Conservation (phyloP, 108 stramenopile genomes). For the Pseudonitzschia delicatissima region DNA sequence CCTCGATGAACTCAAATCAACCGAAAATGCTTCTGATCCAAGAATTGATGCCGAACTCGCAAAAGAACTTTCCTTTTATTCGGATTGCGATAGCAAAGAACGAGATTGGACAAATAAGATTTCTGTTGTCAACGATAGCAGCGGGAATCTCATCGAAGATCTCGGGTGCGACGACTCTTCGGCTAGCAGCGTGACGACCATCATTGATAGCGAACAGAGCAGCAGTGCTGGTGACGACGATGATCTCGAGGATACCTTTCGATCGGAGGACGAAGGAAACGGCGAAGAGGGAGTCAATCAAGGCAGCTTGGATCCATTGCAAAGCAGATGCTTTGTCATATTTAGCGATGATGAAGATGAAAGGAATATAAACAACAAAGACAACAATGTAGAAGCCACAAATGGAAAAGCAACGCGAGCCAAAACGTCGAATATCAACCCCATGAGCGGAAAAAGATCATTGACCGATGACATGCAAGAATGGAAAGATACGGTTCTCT, state of each 20-base stretch:
- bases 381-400: not conserved
- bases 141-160: conserved; percentile 1
- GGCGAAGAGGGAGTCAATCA: not conserved
- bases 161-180: not conserved
- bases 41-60: not conserved
- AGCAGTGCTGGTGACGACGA: conserved; percentile 12
- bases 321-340: not conserved
- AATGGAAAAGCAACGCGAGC: not conserved
- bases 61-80: not conserved
- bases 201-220: not conserved
- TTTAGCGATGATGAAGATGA: not conserved
- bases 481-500: not conserved
- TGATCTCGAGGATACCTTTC: conserved; percentile 11
- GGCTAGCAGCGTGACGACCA: conserved; percentile 3
- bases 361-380: not conserved
- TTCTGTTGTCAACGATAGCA: not conserved
- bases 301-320: not conserved
- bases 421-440: conserved; percentile 9
- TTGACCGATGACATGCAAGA: conserved; percentile 7
- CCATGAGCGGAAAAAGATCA: conserved; percentile 4
- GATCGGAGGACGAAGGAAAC: conserved; percentile 3
- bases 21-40: not conserved
- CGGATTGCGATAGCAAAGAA: not conserved
- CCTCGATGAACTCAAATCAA: not conserved
- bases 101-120: conserved; percentile 5